Base-by-base conservation (phyloP, 352 stramenopile species). In the Phytophthora europaea region DNA sequence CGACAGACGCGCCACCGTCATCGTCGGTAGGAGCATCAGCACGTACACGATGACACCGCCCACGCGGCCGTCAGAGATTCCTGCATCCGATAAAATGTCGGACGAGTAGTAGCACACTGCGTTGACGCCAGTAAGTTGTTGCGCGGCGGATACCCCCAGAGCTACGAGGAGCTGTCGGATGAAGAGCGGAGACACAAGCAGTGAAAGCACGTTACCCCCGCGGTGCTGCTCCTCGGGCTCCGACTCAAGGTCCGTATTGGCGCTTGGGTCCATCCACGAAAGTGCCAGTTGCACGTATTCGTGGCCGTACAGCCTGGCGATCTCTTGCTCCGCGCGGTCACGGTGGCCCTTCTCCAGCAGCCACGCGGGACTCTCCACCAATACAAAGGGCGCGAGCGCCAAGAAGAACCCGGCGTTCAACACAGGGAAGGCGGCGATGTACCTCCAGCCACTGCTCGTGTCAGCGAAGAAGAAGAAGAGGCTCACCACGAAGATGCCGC, bases 101-200 rank as follows among this genome's bases (percentile, higher is more conserved):
- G 80, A 87, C 51, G 83, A 91, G 67, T 92, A 92, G 65, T 87
- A 83, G 69, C 87, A 91, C 26, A 91, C 78, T 16, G 78, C 81
- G 64, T 91, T 90, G 55, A 93, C 88, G 15, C 85, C 85, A 0
- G 84, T 85, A 47, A 92, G 73, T 50, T 92, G 83, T 43, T 90
- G 83, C 10, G 76, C 75, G 48, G 64, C 65, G 9, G 77, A 74
- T 20, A 90, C 63, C 0, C 67, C 76, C 4, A 87, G 72, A 3
- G 81, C 82, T 5, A 84, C 67, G 3, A 90, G 56, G 0, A 86
- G 58, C 56, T 90, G 82, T 4, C 69, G 50, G 18, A 80, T 78
- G 47, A 84, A 77, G 20, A 82, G 48, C 38, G 57, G 60, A 26
- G 73, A 67, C 20, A 73, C 22, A 9, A 70, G 20, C 16, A 61